These are phyloP conservation scores for Taiozyma sp. DNA, from an alignment of 1,139 yeast genomes.

Conservation along the genomic window DNA sequence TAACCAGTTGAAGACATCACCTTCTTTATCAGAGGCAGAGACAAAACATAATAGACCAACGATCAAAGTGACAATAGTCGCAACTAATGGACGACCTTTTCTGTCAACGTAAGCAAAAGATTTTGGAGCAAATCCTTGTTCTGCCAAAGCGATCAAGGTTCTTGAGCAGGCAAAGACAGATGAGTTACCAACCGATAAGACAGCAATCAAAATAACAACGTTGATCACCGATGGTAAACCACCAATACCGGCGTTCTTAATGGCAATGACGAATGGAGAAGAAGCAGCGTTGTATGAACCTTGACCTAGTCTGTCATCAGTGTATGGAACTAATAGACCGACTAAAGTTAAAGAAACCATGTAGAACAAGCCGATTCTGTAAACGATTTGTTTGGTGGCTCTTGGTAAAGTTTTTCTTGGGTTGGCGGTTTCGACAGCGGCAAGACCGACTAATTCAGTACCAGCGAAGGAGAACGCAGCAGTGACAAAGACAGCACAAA, in stretches of 20 bases:
- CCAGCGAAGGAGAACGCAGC: conserved; percentile 85
- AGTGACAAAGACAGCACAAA: conserved; percentile 68
- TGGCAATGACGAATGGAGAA: conserved; percentile 67
- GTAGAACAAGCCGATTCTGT: conserved; percentile 64
- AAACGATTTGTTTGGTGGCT: conserved; percentile 65
- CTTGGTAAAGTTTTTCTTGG: conserved; percentile 61
- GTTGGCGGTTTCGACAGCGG: conserved; percentile 75
- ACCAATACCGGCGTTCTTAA: conserved; percentile 49
- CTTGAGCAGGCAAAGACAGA: conserved; percentile 70
- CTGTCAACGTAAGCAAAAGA: conserved; percentile 69
- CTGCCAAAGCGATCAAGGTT: conserved; percentile 74
- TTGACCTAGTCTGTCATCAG: conserved; percentile 38
- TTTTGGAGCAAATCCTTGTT: conserved; percentile 70
- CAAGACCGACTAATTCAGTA: conserved; percentile 70
- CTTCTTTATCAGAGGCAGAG: conserved; percentile 53
- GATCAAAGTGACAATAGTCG: conserved; percentile 42
- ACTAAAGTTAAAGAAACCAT: conserved; percentile 52
- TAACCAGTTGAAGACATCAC: conserved; percentile 61
- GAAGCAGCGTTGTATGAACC: conserved; percentile 52
- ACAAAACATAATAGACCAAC: conserved; percentile 57
- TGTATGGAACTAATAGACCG: conserved; percentile 57
- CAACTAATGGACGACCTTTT: conserved; percentile 66
- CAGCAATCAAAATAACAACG: conserved; percentile 62
- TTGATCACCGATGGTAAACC: conserved; percentile 66
- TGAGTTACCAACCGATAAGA: conserved; percentile 63